These are phyloP conservation scores for Litchi chinensis DNA, from an alignment of 345 rosid species.

Conservation along the genomic window DNA sequence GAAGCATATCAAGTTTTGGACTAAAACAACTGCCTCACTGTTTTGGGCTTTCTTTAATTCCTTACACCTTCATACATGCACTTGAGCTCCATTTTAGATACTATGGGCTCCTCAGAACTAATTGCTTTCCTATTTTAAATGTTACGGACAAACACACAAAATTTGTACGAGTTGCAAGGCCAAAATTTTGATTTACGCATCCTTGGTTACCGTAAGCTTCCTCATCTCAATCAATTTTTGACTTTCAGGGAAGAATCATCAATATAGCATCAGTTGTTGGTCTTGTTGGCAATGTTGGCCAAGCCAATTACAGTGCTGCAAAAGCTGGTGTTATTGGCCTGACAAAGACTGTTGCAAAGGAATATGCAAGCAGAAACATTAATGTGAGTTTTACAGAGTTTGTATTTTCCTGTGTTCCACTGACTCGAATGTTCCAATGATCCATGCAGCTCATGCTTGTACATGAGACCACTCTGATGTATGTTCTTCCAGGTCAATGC, in stretches of 20 bases:
- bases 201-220: not conserved
- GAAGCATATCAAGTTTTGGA: conserved; percentile 6
- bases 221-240: conserved; percentile 4
- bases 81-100: not conserved
- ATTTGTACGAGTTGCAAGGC: not conserved
- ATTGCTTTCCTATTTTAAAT: not conserved
- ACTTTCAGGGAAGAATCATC: conserved; percentile 78
- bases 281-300: conserved; percentile 90
- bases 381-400: conserved; percentile 49
- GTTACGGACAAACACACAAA: not conserved
- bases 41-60: not conserved
- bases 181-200: not conserved
- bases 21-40: not conserved
- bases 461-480: conserved; percentile 1
- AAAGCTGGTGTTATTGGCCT: conserved; percentile 97
- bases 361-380: conserved; percentile 88
- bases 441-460: conserved; percentile 5
- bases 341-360: conserved; percentile 86
- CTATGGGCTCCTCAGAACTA: not conserved
- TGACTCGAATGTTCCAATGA: not conserved
- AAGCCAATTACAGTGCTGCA: conserved; percentile 98
- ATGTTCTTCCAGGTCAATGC: conserved; percentile 69
- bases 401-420: conserved; percentile 3
- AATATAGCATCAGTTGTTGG: conserved; percentile 95
- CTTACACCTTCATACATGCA: not conserved